Percentiles rank a stretch among this genome's conserved stretches.
These are phyloP conservation scores for Lachnellula cervina DNA, from an alignment of 2,329 filamentous ascomycete genomes.

Conservation along the genomic window DNA sequence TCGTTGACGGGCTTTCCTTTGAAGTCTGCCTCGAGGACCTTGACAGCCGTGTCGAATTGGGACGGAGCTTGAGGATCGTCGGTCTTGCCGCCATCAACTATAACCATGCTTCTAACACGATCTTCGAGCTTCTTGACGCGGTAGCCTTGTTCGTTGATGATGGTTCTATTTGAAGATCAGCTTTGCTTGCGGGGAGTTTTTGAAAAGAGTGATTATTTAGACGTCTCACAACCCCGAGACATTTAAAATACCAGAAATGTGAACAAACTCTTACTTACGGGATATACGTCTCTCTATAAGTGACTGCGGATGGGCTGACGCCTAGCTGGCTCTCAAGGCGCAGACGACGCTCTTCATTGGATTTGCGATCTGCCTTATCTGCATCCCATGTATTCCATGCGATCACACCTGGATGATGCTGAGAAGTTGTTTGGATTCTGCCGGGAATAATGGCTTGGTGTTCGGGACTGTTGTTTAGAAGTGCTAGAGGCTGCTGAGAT, in stretches of 20 bases:
- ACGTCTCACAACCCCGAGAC: neutral
- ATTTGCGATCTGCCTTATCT: conserved; percentile 9
- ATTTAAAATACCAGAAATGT: neutral
- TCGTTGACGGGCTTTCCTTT: too few relatives aligned
- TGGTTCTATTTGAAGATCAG: too few relatives aligned
- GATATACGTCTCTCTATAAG: conserved; percentile 5
- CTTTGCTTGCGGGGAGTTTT: too few relatives aligned
- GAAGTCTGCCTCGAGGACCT: too few relatives aligned
- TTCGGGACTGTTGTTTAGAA: neutral
- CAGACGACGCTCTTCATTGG: neutral
- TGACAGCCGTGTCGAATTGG: too few relatives aligned
- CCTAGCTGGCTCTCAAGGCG: neutral
- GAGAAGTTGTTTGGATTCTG: neutral
- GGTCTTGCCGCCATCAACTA: too few relatives aligned
- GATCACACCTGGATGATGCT: neutral
- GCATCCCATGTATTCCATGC: conserved; percentile 5
- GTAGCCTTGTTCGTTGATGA: too few relatives aligned
- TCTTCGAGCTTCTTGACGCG: too few relatives aligned
- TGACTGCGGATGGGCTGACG: neutral
- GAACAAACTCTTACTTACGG: neutral
- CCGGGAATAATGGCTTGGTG: neutral
- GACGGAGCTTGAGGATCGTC: too few relatives aligned
- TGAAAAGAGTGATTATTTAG: neutral
- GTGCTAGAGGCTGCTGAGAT: neutral
- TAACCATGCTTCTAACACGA: too few relatives aligned